Percentiles rank a stretch among this genome's conserved stretches.
These are phyloP conservation scores for Pleodorina starrii DNA, from an alignment of 139 green algal species.

Conservation along the genomic window DNA sequence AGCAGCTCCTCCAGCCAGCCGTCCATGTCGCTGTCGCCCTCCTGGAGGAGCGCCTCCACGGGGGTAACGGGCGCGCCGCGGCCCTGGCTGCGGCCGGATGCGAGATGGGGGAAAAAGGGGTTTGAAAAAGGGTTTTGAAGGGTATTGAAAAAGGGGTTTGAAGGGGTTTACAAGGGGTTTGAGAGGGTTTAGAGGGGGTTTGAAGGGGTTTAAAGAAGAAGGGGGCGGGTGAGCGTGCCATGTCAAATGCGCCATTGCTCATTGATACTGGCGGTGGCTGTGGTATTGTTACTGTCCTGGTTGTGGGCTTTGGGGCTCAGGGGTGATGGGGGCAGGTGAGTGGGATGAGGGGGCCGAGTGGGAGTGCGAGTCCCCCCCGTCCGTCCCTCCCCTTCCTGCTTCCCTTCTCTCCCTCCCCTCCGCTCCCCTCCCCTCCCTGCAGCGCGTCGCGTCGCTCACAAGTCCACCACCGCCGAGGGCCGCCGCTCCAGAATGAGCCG, in stretches of 20 bases:
- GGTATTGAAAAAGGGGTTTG: no score
- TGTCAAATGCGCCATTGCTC: no score
- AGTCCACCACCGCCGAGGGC: slow-evolving; percentile 18
- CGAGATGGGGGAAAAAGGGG: not conserved
- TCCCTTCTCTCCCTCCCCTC: not conserved
- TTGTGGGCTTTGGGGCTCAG: no score
- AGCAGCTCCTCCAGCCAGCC: not conserved
- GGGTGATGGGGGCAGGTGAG: no score
- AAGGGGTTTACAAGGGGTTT: no score
- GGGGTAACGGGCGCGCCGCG: not conserved
- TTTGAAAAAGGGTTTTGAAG: not conserved
- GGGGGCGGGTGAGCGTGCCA: no score
- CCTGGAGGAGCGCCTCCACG: slow-evolving; percentile 10
- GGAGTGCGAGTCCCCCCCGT: not conserved
- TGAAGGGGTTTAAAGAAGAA: no score
- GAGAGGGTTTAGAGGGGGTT: no score
- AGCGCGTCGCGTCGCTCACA: not conserved
- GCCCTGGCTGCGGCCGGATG: not conserved
- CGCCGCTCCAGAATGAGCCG: not conserved
- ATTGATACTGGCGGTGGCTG: no score
- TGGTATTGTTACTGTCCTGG: no score
- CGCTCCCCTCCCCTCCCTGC: not conserved
- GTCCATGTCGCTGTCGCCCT: not conserved
- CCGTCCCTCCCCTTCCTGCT: not conserved
- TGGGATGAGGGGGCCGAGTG: no score